phyloP scores from a whole-genome alignment of 1,284 basidiomycete genomes.

The Fistulina hepatica region DNA sequence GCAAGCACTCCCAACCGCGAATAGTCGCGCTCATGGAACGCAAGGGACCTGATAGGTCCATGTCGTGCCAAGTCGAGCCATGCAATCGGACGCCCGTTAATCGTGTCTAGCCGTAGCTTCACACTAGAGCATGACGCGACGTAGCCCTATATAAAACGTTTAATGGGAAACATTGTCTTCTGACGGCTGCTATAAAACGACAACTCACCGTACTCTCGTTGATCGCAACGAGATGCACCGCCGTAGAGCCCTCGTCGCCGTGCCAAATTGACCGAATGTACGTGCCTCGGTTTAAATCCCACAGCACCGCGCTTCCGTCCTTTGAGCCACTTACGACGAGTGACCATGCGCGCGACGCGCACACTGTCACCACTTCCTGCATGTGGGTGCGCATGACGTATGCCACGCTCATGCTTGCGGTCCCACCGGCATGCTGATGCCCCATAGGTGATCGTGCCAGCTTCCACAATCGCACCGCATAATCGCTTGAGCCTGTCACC shows the following conservation, averaged over 20 bases:
- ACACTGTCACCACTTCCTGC: slow-evolving; percentile 54
- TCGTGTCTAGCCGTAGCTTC: slow-evolving; percentile 65
- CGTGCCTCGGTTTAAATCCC: slow-evolving; percentile 81
- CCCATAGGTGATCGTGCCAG: slow-evolving; percentile 31
- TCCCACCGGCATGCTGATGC: slow-evolving; percentile 13
- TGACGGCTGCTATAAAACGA: not conserved
- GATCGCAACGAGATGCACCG: slow-evolving; percentile 64
- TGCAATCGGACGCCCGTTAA: slow-evolving; percentile 69
- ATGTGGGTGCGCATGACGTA: slow-evolving; percentile 75
- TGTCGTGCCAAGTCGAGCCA: slow-evolving; percentile 46
- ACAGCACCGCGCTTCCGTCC: slow-evolving; percentile 78
- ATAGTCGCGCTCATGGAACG: slow-evolving; percentile 77
- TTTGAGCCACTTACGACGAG: slow-evolving; percentile 75
- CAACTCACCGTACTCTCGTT: slow-evolving; percentile 73
- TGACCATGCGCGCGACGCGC: slow-evolving; percentile 76
- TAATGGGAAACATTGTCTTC: slow-evolving; percentile 6
- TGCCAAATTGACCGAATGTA: slow-evolving; percentile 74
- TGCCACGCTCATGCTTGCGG: slow-evolving; percentile 35
- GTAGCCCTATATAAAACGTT: slow-evolving; percentile 45
- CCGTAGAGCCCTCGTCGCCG: slow-evolving; percentile 30
- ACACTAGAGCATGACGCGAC: slow-evolving; percentile 69
- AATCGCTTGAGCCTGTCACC: slow-evolving; percentile 68
- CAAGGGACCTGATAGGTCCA: slow-evolving; percentile 49
- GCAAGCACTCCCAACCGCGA: slow-evolving; percentile 58
- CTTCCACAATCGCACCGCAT: slow-evolving; percentile 73